Percentiles rank a stretch among this genome's conserved stretches.
phyloP scores from a whole-genome alignment of 495 filamentous ascomycete genomes.

The Aspergillus cavernicola region DNA sequence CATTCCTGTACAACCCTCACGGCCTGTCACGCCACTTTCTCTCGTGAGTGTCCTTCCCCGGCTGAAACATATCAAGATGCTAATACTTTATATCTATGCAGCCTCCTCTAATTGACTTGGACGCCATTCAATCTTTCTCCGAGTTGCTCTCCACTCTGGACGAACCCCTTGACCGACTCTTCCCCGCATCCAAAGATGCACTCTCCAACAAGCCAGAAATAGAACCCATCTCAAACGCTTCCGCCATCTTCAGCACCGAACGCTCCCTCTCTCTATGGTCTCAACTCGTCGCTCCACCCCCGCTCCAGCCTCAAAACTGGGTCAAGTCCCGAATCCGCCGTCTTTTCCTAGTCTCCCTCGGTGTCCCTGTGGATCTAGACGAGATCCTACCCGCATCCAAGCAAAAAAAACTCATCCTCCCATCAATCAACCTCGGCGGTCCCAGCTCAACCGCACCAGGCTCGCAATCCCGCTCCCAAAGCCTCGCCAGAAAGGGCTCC shows the following conservation, averaged over 20 bases:
- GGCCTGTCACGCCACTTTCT: constrained; percentile 38
- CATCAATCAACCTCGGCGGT: constrained; percentile 64
- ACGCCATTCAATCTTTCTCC: constrained; percentile 52
- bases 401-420: constrained; percentile 95
- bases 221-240: constrained; percentile 40
- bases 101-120: constrained; percentile 73
- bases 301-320: constrained; percentile 96
- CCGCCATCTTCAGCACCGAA: constrained; percentile 53
- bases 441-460: constrained; percentile 26
- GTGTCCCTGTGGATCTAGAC: constrained; percentile 93
- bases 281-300: constrained; percentile 90
- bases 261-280: constrained; percentile 89
- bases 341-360: constrained; percentile 91
- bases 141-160: constrained; percentile 42
- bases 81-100: constrained; percentile 20
- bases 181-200: constrained; percentile 46
- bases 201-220: constrained; percentile 35
- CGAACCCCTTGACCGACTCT: constrained; percentile 52
- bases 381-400: constrained; percentile 95
- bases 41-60: constrained; percentile 38
- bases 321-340: constrained; percentile 93
- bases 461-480: constrained; percentile 41
- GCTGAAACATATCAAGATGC: background rate
- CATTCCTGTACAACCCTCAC: constrained; percentile 24
- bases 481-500: constrained; percentile 46